Percentiles rank a stretch among this genome's conserved stretches.
These are phyloP conservation scores for Apiospora kogelbergensis DNA, from an alignment of 2,329 filamentous ascomycete genomes.

Conservation along the genomic window DNA sequence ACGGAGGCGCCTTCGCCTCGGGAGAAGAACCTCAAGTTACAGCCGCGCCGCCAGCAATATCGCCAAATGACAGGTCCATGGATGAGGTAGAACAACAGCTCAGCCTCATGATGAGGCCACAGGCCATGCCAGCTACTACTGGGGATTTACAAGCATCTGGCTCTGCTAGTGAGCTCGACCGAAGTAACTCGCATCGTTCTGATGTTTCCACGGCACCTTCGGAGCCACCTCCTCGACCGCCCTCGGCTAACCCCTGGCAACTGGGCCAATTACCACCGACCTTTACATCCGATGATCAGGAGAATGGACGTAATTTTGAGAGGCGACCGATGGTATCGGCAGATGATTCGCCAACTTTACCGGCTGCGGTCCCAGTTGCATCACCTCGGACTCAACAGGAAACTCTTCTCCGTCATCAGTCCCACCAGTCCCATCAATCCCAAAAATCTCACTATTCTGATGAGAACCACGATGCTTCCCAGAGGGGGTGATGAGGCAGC, in stretches of 20 bases:
- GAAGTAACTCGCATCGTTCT: slow-evolving; percentile 26
- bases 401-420: neutral
- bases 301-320: slow-evolving; percentile 22
- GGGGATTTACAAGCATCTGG: slow-evolving; percentile 16
- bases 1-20: neutral
- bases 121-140: slow-evolving; percentile 26
- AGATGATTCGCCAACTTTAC: slow-evolving; percentile 32
- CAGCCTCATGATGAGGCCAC: slow-evolving; percentile 21
- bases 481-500: neutral
- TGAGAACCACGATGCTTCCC: neutral
- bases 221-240: slow-evolving; percentile 32
- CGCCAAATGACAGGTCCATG: slow-evolving; percentile 21
- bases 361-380: neutral
- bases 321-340: slow-evolving; percentile 21
- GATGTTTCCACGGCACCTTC: slow-evolving; percentile 23
- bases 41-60: slow-evolving; percentile 20
- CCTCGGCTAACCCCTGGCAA: slow-evolving; percentile 45
- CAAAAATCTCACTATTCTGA: neutral
- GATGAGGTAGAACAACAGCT: slow-evolving; percentile 25
- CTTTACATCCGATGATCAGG: slow-evolving; percentile 14
- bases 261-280: slow-evolving; percentile 26
- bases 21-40: slow-evolving; percentile 16
- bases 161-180: slow-evolving; percentile 17
- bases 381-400: neutral
- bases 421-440: neutral